phyloP scores from a whole-genome alignment of 1,139 yeast genomes.

The Zygoascus meyerae region DNA sequence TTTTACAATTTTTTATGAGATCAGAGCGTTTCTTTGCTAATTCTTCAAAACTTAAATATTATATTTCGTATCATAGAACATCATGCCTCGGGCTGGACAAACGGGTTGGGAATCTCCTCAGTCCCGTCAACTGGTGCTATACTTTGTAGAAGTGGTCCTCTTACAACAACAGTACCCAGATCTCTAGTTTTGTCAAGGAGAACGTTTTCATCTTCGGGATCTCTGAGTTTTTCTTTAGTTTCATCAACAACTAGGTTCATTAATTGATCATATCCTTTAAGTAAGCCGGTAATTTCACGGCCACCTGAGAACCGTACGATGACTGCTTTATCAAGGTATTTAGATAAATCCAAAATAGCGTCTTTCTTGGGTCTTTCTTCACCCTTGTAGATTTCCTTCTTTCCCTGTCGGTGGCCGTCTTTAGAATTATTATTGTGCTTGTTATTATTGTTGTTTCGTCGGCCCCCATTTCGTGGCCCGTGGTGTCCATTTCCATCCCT shows the following conservation, averaged over 20 bases:
- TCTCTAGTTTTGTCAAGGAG: constrained; percentile 50
- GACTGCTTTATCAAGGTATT: constrained; percentile 66
- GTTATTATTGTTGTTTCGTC: constrained; percentile 7
- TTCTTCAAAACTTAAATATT: too few relatives aligned
- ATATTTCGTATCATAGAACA: too few relatives aligned
- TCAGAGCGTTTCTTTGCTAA: too few relatives aligned
- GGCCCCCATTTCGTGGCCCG: constrained; percentile 6
- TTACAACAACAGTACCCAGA: constrained; percentile 72
- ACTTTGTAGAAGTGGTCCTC: constrained; percentile 79
- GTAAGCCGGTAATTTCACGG: constrained; percentile 65
- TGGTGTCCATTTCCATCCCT: constrained; percentile 1
- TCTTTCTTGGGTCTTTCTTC: constrained; percentile 80
- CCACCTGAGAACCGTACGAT: constrained; percentile 87
- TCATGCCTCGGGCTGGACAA: constrained; percentile 23
- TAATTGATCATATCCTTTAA: constrained; percentile 87
- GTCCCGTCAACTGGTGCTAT: constrained; percentile 83
- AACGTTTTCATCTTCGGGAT: constrained; percentile 55
- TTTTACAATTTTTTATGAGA: too few relatives aligned
- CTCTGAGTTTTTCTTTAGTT: constrained; percentile 53
- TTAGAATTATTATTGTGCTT: constrained; percentile 11
- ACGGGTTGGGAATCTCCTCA: constrained; percentile 72
- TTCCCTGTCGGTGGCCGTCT: constrained; percentile 15
- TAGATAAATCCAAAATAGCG: constrained; percentile 77
- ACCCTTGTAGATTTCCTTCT: constrained; percentile 32
- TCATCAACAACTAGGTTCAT: constrained; percentile 91